A percentile compares a stretch with the other conserved stretches of the same genome.
phyloP scores from a whole-genome alignment of 2,329 filamentous ascomycete species.

The Aaosphaeria arxii region DNA sequence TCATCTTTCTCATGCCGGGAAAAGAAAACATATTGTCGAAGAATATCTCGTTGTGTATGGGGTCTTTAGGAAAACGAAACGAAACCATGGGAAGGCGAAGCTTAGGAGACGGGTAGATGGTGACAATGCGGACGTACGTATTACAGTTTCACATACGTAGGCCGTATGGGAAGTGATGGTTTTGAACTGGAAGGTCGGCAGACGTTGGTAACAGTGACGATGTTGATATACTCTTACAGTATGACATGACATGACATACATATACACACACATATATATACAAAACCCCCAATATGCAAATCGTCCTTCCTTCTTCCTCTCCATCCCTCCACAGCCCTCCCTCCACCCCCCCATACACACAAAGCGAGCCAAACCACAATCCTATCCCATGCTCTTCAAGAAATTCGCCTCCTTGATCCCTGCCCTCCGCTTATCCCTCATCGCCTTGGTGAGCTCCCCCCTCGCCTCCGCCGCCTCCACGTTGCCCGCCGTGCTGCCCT shows the following conservation, averaged over 20 bases:
- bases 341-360: not conserved
- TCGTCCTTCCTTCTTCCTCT: not conserved
- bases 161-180: too few species aligned
- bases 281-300: not conserved
- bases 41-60: too few species aligned
- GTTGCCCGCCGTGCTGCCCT: slow-evolving; percentile 45
- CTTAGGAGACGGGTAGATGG: too few species aligned
- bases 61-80: too few species aligned
- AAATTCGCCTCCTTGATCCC: slow-evolving; percentile 85
- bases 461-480: slow-evolving; percentile 50
- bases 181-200: too few species aligned
- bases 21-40: too few species aligned
- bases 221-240: too few species aligned
- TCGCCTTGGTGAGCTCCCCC: slow-evolving; percentile 63
- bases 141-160: too few species aligned
- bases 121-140: too few species aligned
- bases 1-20: too few species aligned
- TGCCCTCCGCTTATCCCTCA: slow-evolving; percentile 71
- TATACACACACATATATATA: not conserved
- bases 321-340: not conserved
- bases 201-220: too few species aligned
- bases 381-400: slow-evolving; percentile 68
- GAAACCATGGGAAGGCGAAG: too few species aligned
- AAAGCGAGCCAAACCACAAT: not conserved
- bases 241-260: not conserved